phyloP scores from a whole-genome alignment of 345 rosid species.

The Eucalyptus curtisii region DNA sequence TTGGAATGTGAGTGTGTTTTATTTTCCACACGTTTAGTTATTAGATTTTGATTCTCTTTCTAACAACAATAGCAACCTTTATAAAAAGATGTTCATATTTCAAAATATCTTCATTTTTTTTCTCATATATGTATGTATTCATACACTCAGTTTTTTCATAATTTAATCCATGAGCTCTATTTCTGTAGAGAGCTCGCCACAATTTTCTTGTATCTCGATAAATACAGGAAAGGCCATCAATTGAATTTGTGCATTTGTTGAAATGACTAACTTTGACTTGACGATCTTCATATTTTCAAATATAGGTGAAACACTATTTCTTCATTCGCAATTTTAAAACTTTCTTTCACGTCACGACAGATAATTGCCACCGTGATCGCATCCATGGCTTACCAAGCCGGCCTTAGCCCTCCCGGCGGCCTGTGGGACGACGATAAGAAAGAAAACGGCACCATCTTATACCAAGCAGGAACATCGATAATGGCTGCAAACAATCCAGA shows the following conservation, averaged over 20 bases:
- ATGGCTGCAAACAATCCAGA: neutral
- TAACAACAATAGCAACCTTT: rapidly evolving
- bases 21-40: neutral
- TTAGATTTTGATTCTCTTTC: neutral
- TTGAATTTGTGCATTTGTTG: neutral
- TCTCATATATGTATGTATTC: too few relatives aligned
- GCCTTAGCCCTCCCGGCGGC: neutral
- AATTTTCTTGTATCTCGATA: neutral
- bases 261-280: neutral
- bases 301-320: neutral
- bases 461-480: neutral
- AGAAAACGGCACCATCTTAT: rapidly evolving
- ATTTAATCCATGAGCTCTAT: too few relatives aligned
- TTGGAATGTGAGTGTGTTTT: rapidly evolving
- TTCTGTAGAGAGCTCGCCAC: neutral
- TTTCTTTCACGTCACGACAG: neutral
- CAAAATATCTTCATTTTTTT: rapidly evolving
- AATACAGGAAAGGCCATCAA: neutral
- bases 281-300: neutral
- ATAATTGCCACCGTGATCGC: neutral
- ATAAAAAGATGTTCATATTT: rapidly evolving
- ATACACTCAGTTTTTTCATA: neutral
- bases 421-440: neutral
- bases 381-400: neutral
- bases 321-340: neutral